phyloP scores from a whole-genome alignment of 78 protist species.

The Neovahlkampfia damariscottae region DNA sequence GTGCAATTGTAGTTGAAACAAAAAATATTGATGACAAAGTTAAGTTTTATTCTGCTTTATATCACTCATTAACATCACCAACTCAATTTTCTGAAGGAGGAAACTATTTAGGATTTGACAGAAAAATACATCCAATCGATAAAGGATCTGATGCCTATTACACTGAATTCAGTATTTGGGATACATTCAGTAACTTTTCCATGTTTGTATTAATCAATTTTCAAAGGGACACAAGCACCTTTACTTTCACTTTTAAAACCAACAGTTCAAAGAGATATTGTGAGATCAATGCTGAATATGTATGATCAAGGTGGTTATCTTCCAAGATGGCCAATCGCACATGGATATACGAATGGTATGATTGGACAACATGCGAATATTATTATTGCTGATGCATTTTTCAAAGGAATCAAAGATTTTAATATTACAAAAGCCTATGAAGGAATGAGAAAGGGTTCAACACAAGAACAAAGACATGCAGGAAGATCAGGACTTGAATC shows the following conservation, averaged over 20 bases:
- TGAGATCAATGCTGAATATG: slow-evolving; percentile 2
- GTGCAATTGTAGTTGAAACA: not conserved
- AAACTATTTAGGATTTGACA: slow-evolving; percentile 1
- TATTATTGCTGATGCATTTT: not conserved
- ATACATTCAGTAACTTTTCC: slow-evolving; percentile 5
- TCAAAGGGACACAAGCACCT: not conserved
- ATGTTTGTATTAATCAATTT: too few relatives aligned
- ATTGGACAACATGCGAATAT: slow-evolving; percentile 3
- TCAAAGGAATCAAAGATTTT: not conserved
- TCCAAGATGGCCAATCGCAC: slow-evolving; percentile 22
- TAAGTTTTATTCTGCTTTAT: slow-evolving; percentile 13
- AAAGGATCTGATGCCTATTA: not conserved
- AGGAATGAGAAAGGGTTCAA: not conserved
- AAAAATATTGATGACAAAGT: not conserved
- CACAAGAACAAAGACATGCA: not conserved
- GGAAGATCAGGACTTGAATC: not conserved
- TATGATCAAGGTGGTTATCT: not conserved
- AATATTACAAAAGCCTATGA: not conserved
- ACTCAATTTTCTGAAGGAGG: slow-evolving; percentile 3
- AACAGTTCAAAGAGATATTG: not conserved
- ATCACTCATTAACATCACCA: not conserved
- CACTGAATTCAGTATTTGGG: slow-evolving; percentile 17
- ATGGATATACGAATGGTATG: slow-evolving; percentile 15
- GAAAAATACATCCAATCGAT: not conserved
- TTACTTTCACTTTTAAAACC: slow-evolving; percentile 1